Conservation (phyloP, 2,329 filamentous ascomycete genomes). For the Epicoccum sorghinum region DNA sequence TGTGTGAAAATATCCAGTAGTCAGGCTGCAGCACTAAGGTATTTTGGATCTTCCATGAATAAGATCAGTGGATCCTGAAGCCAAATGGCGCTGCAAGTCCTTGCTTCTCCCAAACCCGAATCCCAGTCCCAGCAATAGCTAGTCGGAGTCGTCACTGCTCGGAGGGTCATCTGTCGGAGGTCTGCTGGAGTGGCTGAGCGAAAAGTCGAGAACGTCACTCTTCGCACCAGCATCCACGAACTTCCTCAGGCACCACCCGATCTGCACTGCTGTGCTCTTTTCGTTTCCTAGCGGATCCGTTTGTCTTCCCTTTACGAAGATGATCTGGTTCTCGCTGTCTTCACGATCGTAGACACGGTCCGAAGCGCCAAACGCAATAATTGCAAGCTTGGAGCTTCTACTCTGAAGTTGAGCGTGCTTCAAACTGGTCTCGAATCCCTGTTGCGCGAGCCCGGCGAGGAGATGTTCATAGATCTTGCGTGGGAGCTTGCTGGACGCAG, state of each 20-base stretch:
- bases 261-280: conserved; percentile 50
- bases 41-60: too few relatives aligned
- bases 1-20: too few relatives aligned
- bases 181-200: conserved; percentile 43
- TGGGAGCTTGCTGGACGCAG: conserved; percentile 49
- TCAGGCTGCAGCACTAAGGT: too few relatives aligned
- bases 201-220: conserved; percentile 55
- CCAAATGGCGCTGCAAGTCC: too few relatives aligned
- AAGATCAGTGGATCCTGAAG: too few relatives aligned
- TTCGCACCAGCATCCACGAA: conserved; percentile 52
- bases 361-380: conserved; percentile 55
- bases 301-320: conserved; percentile 54
- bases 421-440: conserved; percentile 43
- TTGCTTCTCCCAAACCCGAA: too few relatives aligned
- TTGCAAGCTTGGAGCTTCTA: conserved; percentile 48
- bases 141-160: conserved; percentile 43
- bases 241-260: conserved; percentile 54
- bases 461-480: conserved; percentile 54
- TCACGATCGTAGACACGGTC: conserved; percentile 56
- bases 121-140: conserved; percentile 4
- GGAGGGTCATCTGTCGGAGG: conserved; percentile 47
- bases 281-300: conserved; percentile 51
- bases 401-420: conserved; percentile 34
- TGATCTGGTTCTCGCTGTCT: conserved; percentile 54
- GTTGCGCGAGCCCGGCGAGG: conserved; percentile 49